phyloP scores from a whole-genome alignment of 2,329 filamentous ascomycete genomes.

The Aspergillus quadrilineatus region DNA sequence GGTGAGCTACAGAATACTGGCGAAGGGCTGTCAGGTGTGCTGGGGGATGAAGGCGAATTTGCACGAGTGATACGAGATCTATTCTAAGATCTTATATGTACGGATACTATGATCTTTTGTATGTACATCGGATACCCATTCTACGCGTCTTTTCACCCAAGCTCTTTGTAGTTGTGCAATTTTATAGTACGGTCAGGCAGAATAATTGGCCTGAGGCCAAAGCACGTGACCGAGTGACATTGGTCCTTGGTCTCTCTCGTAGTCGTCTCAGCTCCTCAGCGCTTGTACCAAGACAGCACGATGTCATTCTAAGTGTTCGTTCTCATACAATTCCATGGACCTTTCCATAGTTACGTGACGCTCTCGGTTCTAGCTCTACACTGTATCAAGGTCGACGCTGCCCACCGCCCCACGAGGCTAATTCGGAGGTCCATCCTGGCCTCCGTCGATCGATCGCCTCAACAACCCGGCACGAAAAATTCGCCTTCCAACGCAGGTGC shows the following conservation, averaged over 20 bases:
- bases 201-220: neutral
- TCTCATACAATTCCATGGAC: neutral
- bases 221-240: conserved; percentile 4
- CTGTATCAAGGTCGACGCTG: neutral
- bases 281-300: neutral
- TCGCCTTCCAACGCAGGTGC: conserved; percentile 2
- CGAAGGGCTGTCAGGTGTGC: conserved; percentile 44
- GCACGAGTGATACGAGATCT: conserved; percentile 59
- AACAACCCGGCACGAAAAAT: conserved; percentile 14
- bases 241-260: neutral
- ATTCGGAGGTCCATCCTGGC: conserved; percentile 23
- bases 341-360: neutral
- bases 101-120: neutral
- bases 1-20: conserved; percentile 45
- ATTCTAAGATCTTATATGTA: conserved; percentile 44
- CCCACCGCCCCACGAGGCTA: conserved; percentile 31
- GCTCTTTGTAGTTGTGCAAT: neutral
- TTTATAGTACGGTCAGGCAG: neutral
- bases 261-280: neutral
- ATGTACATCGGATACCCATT: conserved; percentile 3
- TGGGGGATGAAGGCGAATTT: conserved; percentile 60
- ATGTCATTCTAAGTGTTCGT: neutral
- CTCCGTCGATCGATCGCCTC: conserved; percentile 23
- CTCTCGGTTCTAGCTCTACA: neutral
- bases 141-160: neutral